Evolutionary conservation across 2,329 filamentous ascomycete genomes (phyloP).

Genomic region (Trichoderma oligosporum): DNA sequence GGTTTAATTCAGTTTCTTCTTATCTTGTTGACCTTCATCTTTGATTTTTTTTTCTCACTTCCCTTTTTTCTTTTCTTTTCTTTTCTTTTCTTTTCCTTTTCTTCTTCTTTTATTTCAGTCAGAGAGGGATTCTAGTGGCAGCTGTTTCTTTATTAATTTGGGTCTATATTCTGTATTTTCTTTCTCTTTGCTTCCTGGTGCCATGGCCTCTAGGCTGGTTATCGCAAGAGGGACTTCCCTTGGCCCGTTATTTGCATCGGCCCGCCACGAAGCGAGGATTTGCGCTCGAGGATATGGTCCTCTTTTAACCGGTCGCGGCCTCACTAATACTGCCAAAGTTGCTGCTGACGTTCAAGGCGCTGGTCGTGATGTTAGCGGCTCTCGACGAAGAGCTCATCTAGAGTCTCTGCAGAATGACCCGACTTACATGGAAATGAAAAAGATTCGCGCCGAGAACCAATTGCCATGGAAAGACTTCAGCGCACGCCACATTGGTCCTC

Average conservation of each 20-base stretch:
- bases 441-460: constrained; percentile 22
- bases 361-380: neutral
- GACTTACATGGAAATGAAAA: constrained; percentile 26
- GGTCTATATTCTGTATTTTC: neutral
- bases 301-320: constrained; percentile 16
- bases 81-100: neutral
- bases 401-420: constrained; percentile 24
- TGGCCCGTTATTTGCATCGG: constrained; percentile 22
- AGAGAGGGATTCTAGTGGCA: neutral
- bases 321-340: constrained; percentile 21
- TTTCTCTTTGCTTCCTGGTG: neutral
- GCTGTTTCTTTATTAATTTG: neutral
- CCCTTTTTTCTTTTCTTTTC: neutral
- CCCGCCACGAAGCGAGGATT: constrained; percentile 16
- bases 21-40: neutral
- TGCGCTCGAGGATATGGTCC: constrained; percentile 8
- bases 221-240: constrained; percentile 25
- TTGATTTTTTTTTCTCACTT: neutral
- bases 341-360: constrained; percentile 17
- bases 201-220: constrained; percentile 30
- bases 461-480: constrained; percentile 51
- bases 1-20: constrained; percentile 8
- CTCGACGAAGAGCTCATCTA: constrained; percentile 13
- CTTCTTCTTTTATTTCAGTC: neutral
- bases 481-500: constrained; percentile 82